Conservation (phyloP, 371 early-diverging fungal species). For the Circinella minor region DNA sequence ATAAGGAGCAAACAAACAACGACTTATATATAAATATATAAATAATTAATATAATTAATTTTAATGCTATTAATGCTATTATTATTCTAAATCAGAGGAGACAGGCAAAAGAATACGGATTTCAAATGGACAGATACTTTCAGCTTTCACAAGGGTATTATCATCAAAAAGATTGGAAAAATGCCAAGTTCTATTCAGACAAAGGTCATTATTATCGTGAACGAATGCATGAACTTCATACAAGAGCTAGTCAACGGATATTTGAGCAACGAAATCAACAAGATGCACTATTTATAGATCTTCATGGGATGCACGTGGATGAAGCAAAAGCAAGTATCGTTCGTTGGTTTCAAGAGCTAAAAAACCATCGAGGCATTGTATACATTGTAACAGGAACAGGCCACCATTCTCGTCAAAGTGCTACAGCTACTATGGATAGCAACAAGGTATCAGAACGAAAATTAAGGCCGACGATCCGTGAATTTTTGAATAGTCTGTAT, state of each 20-base stretch:
- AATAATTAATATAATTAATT: too few relatives aligned
- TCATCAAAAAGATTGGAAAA: slow-evolving; percentile 52
- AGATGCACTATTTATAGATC: slow-evolving; percentile 56
- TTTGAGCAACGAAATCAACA: slow-evolving; percentile 52
- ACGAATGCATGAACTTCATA: slow-evolving; percentile 60
- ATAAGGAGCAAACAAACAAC: too few relatives aligned
- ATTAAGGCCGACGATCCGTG: slow-evolving; percentile 33
- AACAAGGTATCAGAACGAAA: slow-evolving; percentile 41
- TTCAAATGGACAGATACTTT: slow-evolving; percentile 56
- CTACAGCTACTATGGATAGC: not conserved
- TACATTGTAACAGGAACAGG: slow-evolving; percentile 30
- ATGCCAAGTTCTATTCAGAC: slow-evolving; percentile 50
- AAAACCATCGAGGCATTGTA: slow-evolving; percentile 23
- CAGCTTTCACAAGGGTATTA: slow-evolving; percentile 57
- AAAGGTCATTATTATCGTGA: slow-evolving; percentile 58
- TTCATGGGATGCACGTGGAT: slow-evolving; percentile 65
- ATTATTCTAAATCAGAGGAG: slow-evolving; percentile 27
- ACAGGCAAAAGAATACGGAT: slow-evolving; percentile 57
- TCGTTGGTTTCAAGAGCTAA: slow-evolving; percentile 41
- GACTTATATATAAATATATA: not conserved
- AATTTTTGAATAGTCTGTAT: slow-evolving; percentile 29
- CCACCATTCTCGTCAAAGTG: slow-evolving; percentile 26
- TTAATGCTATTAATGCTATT: not conserved
- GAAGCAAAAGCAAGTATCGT: slow-evolving; percentile 55
- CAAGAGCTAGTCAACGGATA: slow-evolving; percentile 58